Evolutionary conservation across 352 stramenopile genomes (phyloP).

Genomic region (Globisporangium takayamanum): DNA sequence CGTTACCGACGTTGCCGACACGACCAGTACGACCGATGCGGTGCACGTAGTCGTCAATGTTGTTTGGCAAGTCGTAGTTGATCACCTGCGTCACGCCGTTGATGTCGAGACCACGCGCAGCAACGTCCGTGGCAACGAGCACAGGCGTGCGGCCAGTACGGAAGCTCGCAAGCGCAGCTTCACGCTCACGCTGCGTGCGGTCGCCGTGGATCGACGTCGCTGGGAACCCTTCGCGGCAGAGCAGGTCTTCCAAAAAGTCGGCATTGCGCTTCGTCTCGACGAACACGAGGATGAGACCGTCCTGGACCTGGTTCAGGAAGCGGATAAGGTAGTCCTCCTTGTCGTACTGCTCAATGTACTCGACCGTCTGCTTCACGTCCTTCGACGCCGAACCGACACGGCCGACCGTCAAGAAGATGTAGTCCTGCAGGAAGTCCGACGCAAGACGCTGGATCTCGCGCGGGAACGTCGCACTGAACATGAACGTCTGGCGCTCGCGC

Average conservation of each 20-base stretch:
- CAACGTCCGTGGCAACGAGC: slow-evolving; percentile 98
- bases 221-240: slow-evolving; percentile 89
- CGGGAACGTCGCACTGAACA: slow-evolving; percentile 99
- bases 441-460: slow-evolving; percentile 95
- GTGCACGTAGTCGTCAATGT: slow-evolving; percentile 99
- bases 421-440: slow-evolving; percentile 97
- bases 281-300: slow-evolving; percentile 95
- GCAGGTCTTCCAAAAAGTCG: slow-evolving; percentile 95
- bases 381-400: slow-evolving; percentile 96
- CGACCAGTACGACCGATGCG: slow-evolving; percentile 98
- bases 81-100: slow-evolving; percentile 95
- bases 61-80: slow-evolving; percentile 98
- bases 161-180: slow-evolving; percentile 91
- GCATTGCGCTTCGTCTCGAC: slow-evolving; percentile 97
- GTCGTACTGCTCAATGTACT: slow-evolving; percentile 96
- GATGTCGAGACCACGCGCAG: slow-evolving; percentile 98
- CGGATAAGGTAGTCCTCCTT: slow-evolving; percentile 96
- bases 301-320: slow-evolving; percentile 92
- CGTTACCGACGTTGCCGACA: slow-evolving; percentile 96
- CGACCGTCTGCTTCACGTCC: slow-evolving; percentile 96
- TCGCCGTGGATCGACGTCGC: slow-evolving; percentile 97
- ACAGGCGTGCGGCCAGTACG: slow-evolving; percentile 88
- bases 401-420: slow-evolving; percentile 99
- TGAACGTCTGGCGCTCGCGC: slow-evolving; percentile 97
- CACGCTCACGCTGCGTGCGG: slow-evolving; percentile 93